phyloP scores from a whole-genome alignment of 1,284 basidiomycete genomes.

The Stygiomarasmius scandens region DNA sequence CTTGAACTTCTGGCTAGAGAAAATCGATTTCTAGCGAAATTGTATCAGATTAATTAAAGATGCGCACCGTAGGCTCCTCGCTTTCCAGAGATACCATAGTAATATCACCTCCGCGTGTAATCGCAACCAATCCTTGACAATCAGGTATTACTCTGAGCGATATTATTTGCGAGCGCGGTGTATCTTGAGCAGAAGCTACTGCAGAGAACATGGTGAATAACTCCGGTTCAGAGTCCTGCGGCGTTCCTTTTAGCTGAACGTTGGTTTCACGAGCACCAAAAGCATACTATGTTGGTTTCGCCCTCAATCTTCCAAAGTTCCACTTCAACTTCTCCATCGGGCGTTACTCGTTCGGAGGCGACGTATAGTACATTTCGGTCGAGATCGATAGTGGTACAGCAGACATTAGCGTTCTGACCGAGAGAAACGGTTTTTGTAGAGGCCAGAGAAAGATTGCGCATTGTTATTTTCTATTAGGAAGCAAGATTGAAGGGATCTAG shows the following conservation, averaged over 20 bases:
- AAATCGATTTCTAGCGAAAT: slow-evolving; percentile 29
- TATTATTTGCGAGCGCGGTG: slow-evolving; percentile 48
- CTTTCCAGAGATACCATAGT: slow-evolving; percentile 64
- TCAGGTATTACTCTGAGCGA: slow-evolving; percentile 68
- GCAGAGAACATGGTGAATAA: slow-evolving; percentile 39
- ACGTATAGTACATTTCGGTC: slow-evolving; percentile 67
- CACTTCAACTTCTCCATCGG: slow-evolving; percentile 58
- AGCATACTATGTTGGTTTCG: slow-evolving; percentile 18
- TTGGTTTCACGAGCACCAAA: not conserved
- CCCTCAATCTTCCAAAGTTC: slow-evolving; percentile 51
- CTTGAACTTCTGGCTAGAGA: slow-evolving; percentile 73
- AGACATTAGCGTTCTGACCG: slow-evolving; percentile 38
- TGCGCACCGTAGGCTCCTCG: slow-evolving; percentile 45
- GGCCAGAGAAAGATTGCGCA: slow-evolving; percentile 49
- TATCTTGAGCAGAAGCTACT: slow-evolving; percentile 25
- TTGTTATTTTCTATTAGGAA: slow-evolving; percentile 16
- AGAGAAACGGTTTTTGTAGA: slow-evolving; percentile 29
- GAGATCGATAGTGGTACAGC: slow-evolving; percentile 62
- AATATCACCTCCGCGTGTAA: slow-evolving; percentile 81
- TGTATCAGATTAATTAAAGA: slow-evolving; percentile 4
- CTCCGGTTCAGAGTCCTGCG: slow-evolving; percentile 1
- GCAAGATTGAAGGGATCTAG: not conserved
- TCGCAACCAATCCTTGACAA: slow-evolving; percentile 58
- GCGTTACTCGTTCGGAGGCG: slow-evolving; percentile 53
- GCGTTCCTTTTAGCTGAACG: not conserved